Conservation (phyloP, 2,329 filamentous ascomycete species). For the Paecilomyces sp. region DNA sequence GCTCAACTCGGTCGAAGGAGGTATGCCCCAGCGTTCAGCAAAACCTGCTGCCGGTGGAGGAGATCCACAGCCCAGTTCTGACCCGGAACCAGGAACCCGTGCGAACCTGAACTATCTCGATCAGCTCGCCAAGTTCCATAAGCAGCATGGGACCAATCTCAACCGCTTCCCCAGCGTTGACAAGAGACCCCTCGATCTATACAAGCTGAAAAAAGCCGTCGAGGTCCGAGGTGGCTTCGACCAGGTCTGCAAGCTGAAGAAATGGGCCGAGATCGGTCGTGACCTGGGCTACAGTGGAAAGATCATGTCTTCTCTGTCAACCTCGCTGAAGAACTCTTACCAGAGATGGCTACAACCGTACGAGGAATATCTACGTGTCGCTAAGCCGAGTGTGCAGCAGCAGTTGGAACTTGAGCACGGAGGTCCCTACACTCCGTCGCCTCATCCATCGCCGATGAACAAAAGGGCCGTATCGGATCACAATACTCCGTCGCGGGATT, state of each 20-base stretch:
- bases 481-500: slow-evolving; percentile 46
- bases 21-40: slow-evolving; percentile 45
- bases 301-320: slow-evolving; percentile 98
- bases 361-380: slow-evolving; percentile 83
- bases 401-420: slow-evolving; percentile 90
- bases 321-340: slow-evolving; percentile 95
- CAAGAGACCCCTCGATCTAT: slow-evolving; percentile 92
- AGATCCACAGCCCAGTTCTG: slow-evolving; percentile 27
- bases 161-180: slow-evolving; percentile 94
- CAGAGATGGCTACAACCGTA: slow-evolving; percentile 96
- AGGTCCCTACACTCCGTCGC: slow-evolving; percentile 76
- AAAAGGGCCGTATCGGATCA: slow-evolving; percentile 44
- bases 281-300: slow-evolving; percentile 97
- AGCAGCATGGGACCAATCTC: slow-evolving; percentile 88
- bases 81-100: slow-evolving; percentile 63
- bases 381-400: slow-evolving; percentile 93
- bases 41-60: slow-evolving; percentile 18
- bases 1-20: slow-evolving; percentile 95
- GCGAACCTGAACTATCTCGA: slow-evolving; percentile 95
- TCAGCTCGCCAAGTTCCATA: slow-evolving; percentile 91
- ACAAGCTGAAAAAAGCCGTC: slow-evolving; percentile 93
- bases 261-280: slow-evolving; percentile 97
- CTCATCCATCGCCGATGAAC: slow-evolving; percentile 66
- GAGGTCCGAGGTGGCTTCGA: slow-evolving; percentile 93
- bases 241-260: slow-evolving; percentile 93